Evolutionary conservation across 805 yeast species (phyloP).

Genomic region (Candida jianshihensis): DNA sequence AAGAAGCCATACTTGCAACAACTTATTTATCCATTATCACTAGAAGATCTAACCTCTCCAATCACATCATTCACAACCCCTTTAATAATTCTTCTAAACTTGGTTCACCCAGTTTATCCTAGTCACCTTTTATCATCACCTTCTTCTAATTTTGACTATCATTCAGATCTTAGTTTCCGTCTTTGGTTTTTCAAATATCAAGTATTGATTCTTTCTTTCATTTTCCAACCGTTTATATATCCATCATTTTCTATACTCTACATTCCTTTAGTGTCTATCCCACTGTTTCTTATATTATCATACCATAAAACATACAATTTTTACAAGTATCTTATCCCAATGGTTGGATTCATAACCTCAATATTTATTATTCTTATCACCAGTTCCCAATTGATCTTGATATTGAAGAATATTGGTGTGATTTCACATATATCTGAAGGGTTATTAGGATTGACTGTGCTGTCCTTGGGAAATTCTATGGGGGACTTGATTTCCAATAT

Average conservation of each 20-base stretch:
- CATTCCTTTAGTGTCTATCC: neutral
- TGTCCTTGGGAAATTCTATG: constrained; percentile 87
- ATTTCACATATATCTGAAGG: constrained; percentile 64
- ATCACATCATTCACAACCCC: neutral
- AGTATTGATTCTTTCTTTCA: constrained; percentile 17
- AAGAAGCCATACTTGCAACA: neutral
- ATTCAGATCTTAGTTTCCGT: constrained; percentile 4
- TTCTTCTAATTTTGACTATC: neutral
- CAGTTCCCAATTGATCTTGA: constrained; percentile 63
- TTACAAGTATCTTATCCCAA: constrained; percentile 21
- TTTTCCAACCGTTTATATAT: neutral
- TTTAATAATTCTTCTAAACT: constrained; percentile 2
- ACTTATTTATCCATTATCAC: neutral
- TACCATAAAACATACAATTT: neutral
- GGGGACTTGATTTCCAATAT: constrained; percentile 85
- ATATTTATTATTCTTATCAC: constrained; percentile 62
- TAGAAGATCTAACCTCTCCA: neutral
- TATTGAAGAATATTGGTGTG: constrained; percentile 54
- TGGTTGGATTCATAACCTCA: constrained; percentile 59
- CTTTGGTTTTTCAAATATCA: constrained; percentile 23
- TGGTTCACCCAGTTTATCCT: constrained; percentile 11
- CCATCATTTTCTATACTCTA: neutral
- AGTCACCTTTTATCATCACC: constrained; percentile 1
- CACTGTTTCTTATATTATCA: neutral
- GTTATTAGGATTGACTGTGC: constrained; percentile 76